Evolutionary conservation across 1,284 basidiomycete species (phyloP), one percentile per base, ranked within the genome.

Genomic region (Sporisorium reilianum): DNA sequence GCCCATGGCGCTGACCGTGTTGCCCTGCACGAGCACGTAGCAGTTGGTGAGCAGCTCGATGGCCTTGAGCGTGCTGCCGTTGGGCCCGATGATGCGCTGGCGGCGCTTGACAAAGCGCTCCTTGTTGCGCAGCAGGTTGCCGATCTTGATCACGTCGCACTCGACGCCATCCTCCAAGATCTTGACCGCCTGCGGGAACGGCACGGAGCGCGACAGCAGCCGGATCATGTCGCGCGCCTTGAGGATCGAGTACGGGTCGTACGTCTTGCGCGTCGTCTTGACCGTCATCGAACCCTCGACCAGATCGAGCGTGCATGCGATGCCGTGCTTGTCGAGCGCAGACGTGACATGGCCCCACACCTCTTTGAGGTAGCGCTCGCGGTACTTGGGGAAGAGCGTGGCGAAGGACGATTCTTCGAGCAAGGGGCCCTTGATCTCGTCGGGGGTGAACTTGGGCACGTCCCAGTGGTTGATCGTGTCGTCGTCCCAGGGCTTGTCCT

Each of bases 401-500:
- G 97, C 95, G 81, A 99, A 99, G 0, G 93, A 95, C 9, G 93
- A 95, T 87, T 99, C 97, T 85, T 99, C 95, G 5, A 91, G 89
- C 86, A 99, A 94, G 1, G 94, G 89, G 14, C 75, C 69, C 22
- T 76, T 91, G 85, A 93, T 94, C 85, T 96, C 92, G 22, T 86
- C 86, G 16, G 79, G 55, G 8, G 65, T 80, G 86, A 98, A 96
- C 18, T 90, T 85, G 22, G 95, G 91, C 44, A 97, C 87, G 86
- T 93, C 94, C 96, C 96, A 97, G 92, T 98, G 96, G 88, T 99
- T 93, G 85, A 98, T 94, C 80, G 97, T 94, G 84, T 98, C 95
- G 49, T 95, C 97, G 85, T 99, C 96, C 97, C 96, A 99, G 9
- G 81, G 82, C 49, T 83, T 84, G 65, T 83, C 83, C 62, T 84